Conservation (phyloP, 2,329 filamentous ascomycete genomes). For the Chrysosphaeria jannelii region DNA sequence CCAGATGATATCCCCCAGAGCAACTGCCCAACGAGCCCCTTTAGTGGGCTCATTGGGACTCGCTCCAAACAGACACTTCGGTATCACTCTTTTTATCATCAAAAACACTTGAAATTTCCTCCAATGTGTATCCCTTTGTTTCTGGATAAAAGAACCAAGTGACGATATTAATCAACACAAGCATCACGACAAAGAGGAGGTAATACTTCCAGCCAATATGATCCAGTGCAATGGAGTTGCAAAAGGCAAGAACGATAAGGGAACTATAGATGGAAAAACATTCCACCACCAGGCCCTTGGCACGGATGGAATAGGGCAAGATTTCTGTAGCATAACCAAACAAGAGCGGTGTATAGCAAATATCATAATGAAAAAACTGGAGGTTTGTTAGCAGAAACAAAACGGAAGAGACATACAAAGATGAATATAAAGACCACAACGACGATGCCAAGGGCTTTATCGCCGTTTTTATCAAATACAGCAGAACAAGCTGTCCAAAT, state of each 20-base stretch:
- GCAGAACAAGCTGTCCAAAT: constrained; percentile 17
- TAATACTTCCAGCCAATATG: constrained; percentile 5
- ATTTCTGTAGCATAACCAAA: constrained; percentile 25
- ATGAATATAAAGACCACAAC: constrained; percentile 20
- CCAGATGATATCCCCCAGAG: too few species aligned
- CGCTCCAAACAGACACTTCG: too few species aligned
- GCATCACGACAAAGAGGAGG: constrained; percentile 4
- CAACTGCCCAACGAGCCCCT: too few species aligned
- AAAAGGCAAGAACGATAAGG: constrained; percentile 4
- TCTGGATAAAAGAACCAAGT: too few species aligned
- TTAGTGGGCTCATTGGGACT: too few species aligned
- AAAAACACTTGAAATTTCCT: too few species aligned
- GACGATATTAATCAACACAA: too few species aligned
- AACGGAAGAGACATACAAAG: constrained; percentile 10
- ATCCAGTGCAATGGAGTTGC: constrained; percentile 4
- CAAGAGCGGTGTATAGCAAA: constrained; percentile 19
- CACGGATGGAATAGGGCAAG: constrained; percentile 17
- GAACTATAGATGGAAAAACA: constrained; percentile 8
- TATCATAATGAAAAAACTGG: constrained; percentile 2
- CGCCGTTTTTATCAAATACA: constrained; percentile 10
- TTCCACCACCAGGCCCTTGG: constrained; percentile 14
- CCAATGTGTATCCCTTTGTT: too few species aligned
- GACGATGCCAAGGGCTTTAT: constrained; percentile 27
- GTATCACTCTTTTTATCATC: too few species aligned
- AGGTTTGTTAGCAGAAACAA: background rate